A percentile compares a stretch with the other conserved stretches of the same genome.
These are phyloP conservation scores for Turritis glabra DNA, from an alignment of 345 rosid species.

Conservation along the genomic window DNA sequence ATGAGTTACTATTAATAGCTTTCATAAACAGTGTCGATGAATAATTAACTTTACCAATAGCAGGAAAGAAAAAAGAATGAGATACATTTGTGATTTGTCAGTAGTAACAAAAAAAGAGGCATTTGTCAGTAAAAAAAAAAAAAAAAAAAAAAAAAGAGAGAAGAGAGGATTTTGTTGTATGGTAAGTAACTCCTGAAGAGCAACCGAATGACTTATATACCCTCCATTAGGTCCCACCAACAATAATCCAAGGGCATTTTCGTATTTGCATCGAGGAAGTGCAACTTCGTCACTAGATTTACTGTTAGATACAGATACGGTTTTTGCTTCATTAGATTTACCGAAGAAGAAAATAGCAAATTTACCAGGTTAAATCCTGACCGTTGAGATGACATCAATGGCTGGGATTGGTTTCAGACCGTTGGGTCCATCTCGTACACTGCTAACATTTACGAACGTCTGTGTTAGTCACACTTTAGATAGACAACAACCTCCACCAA, in stretches of 20 bases:
- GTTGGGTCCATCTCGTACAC: conserved; percentile 34
- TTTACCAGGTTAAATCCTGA: conserved; percentile 34
- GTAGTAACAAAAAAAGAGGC: conserved; percentile 4
- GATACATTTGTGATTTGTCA: conserved; percentile 15
- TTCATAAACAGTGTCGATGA: background rate
- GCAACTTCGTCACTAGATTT: conserved; percentile 31
- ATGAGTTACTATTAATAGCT: background rate
- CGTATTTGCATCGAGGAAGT: conserved; percentile 9
- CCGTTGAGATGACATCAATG: conserved; percentile 44
- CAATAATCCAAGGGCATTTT: conserved; percentile 18
- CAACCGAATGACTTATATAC: background rate
- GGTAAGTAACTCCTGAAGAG: conserved; percentile 18
- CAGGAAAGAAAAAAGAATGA: background rate
- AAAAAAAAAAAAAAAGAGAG: background rate
- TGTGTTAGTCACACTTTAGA: conserved; percentile 38
- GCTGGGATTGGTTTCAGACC: conserved; percentile 19
- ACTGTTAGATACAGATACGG: conserved; percentile 40
- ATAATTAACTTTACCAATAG: background rate
- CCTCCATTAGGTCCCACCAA: conserved; percentile 15
- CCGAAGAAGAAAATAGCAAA: conserved; percentile 19
- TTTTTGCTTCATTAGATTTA: conserved; percentile 30
- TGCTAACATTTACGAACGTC: conserved; percentile 37
- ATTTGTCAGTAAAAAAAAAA: conserved; percentile 19
- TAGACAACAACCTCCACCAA: conserved; percentile 16
- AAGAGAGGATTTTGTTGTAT: background rate